Conservation (phyloP, 352 stramenopile species). For the Thalassiosira exigua region DNA sequence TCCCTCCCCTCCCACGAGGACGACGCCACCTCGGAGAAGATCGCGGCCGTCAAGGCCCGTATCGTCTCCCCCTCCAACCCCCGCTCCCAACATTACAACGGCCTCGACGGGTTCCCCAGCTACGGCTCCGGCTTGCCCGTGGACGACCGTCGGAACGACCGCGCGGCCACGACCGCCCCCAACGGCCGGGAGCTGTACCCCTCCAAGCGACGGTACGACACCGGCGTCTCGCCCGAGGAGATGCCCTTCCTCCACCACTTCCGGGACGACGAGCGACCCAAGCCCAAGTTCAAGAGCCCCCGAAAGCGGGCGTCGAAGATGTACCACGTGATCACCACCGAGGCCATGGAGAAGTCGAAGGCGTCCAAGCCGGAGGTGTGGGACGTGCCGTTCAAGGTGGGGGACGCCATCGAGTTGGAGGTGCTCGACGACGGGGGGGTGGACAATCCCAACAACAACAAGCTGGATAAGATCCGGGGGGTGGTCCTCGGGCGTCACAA, state of each 20-base stretch:
- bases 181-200: slow-evolving; percentile 42
- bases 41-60: slow-evolving; percentile 23
- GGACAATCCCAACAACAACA: slow-evolving; percentile 58
- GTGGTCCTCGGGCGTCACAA: slow-evolving; percentile 76
- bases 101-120: slow-evolving; percentile 15
- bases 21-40: slow-evolving; percentile 19
- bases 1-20: slow-evolving; percentile 10
- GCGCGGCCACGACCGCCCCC: slow-evolving; percentile 13
- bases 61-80: slow-evolving; percentile 16
- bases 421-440: slow-evolving; percentile 67
- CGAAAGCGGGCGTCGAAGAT: slow-evolving; percentile 77
- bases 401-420: slow-evolving; percentile 78
- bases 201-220: slow-evolving; percentile 48
- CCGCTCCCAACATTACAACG: slow-evolving; percentile 28
- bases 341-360: slow-evolving; percentile 56
- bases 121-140: no score
- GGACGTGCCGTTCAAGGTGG: slow-evolving; percentile 67
- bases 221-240: slow-evolving; percentile 45
- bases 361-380: slow-evolving; percentile 65
- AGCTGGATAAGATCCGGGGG: slow-evolving; percentile 71
- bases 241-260: slow-evolving; percentile 74
- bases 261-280: slow-evolving; percentile 51
- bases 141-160: background rate
- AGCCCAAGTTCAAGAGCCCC: slow-evolving; percentile 79
- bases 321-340: slow-evolving; percentile 56